phyloP scores from a whole-genome alignment of 2,329 filamentous ascomycete species.

The Celoporthe dispersa region DNA sequence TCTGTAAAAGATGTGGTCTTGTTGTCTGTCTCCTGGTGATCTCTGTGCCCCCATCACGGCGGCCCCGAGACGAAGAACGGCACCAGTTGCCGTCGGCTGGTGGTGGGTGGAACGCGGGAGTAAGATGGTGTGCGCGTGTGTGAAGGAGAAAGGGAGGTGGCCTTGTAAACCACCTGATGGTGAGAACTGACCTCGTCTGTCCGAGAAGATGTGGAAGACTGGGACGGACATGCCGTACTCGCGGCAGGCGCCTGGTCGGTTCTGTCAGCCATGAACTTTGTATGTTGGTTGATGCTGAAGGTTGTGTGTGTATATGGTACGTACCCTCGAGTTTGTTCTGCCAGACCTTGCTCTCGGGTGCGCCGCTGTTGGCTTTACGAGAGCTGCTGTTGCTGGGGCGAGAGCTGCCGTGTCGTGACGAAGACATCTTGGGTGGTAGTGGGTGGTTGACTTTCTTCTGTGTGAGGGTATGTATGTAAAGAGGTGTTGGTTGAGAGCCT shows the following conservation, averaged over 20 bases:
- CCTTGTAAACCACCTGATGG: conserved; percentile 1
- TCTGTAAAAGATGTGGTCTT: neutral
- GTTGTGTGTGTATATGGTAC: neutral
- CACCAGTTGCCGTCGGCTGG: conserved; percentile 3
- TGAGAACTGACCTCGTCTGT: conserved; percentile 39
- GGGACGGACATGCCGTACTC: conserved; percentile 37
- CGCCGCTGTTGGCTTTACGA: conserved; percentile 30
- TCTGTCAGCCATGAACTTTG: neutral
- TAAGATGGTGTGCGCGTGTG: conserved; percentile 25
- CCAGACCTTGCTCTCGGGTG: conserved; percentile 35
- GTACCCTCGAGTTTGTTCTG: conserved; percentile 41
- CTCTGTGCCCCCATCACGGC: conserved; percentile 2
- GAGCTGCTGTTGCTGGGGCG: conserved; percentile 19
- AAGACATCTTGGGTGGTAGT: conserved; percentile 24
- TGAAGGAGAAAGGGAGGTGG: neutral
- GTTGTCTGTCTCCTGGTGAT: neutral
- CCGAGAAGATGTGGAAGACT: conserved; percentile 41
- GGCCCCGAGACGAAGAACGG: neutral
- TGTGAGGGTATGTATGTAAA: conserved; percentile 3
- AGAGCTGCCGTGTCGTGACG: conserved; percentile 28
- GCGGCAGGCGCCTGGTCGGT: conserved; percentile 38
- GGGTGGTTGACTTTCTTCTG: conserved; percentile 10
- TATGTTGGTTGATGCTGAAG: neutral
- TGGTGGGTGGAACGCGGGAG: conserved; percentile 32
- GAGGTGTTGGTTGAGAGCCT: neutral